Conservation (phyloP, 1,284 basidiomycete genomes). For the Austroboletus niveus region DNA sequence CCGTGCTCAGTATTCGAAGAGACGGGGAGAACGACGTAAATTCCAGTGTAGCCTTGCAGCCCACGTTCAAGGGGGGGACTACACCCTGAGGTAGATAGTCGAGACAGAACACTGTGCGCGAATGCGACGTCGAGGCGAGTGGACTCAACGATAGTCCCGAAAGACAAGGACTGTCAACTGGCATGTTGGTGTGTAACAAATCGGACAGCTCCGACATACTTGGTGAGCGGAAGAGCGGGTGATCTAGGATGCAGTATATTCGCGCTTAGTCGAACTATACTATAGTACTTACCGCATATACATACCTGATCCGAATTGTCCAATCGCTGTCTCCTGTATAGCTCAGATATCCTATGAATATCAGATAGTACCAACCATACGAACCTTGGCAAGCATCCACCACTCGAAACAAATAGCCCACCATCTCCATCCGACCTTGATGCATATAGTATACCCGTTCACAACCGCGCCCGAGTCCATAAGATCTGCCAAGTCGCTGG, state of each 20-base stretch:
- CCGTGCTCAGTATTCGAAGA: constrained; percentile 18
- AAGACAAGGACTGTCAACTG: background rate
- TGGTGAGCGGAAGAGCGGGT: background rate
- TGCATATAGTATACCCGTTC: constrained; percentile 20
- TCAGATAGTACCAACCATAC: constrained; percentile 4
- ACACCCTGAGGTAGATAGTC: constrained; percentile 15
- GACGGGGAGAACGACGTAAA: constrained; percentile 30
- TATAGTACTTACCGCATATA: constrained; percentile 8
- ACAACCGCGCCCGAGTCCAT: constrained; percentile 15
- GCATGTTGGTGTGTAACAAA: constrained; percentile 1
- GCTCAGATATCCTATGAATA: constrained; percentile 1
- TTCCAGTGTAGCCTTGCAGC: constrained; percentile 19
- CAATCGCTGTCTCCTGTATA: background rate
- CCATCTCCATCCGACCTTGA: constrained; percentile 29
- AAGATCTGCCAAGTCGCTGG: constrained; percentile 29
- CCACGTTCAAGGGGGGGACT: constrained; percentile 8
- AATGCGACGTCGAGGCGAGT: constrained; percentile 5
- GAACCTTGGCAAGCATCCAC: constrained; percentile 26
- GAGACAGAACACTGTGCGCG: constrained; percentile 18
- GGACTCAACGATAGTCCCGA: background rate
- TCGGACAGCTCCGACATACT: background rate
- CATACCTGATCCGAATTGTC: constrained; percentile 23
- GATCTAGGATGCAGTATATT: background rate
- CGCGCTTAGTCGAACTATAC: background rate
- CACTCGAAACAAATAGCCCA: constrained; percentile 27